Evolutionary conservation across 1,139 yeast genomes (phyloP).

Genomic region (Saccharomyces hybrid): DNA sequence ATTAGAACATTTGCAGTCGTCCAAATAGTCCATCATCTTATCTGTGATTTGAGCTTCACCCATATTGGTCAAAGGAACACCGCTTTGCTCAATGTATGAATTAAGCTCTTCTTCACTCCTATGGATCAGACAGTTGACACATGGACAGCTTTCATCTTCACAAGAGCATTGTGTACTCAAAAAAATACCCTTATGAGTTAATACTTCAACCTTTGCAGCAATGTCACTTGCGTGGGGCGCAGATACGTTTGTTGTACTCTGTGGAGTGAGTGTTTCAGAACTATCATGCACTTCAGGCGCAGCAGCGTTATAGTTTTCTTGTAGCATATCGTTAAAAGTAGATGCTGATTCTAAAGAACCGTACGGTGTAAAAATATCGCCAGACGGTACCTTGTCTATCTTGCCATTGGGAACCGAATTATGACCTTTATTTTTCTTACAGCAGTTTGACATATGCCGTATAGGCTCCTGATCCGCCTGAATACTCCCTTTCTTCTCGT

Average conservation of each 20-base stretch:
- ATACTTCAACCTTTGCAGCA: conserved; percentile 22
- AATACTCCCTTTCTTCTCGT: not conserved
- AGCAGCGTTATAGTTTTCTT: not conserved
- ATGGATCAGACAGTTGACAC: conserved; percentile 30
- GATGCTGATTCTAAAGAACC: not conserved
- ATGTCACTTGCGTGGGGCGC: not conserved
- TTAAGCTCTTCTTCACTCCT: conserved; percentile 30
- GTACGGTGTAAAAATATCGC: not conserved
- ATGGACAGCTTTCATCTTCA: conserved; percentile 25
- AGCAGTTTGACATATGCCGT: not conserved
- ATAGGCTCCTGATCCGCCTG: not conserved
- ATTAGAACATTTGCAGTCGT: conserved; percentile 9
- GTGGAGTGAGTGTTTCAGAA: not conserved
- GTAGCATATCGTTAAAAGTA: not conserved
- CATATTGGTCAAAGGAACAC: conserved; percentile 26
- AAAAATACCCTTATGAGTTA: conserved; percentile 30
- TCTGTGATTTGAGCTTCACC: conserved; percentile 18
- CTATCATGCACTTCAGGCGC: not conserved
- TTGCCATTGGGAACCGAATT: not conserved
- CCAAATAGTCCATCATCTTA: conserved; percentile 3
- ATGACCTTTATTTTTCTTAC: not conserved
- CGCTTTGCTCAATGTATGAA: conserved; percentile 24
- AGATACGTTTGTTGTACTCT: not conserved
- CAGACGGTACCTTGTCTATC: not conserved
- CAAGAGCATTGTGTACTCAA: conserved; percentile 31